These are phyloP conservation scores for Echria macrotheca DNA, from an alignment of 495 filamentous ascomycete genomes.

Conservation along the genomic window DNA sequence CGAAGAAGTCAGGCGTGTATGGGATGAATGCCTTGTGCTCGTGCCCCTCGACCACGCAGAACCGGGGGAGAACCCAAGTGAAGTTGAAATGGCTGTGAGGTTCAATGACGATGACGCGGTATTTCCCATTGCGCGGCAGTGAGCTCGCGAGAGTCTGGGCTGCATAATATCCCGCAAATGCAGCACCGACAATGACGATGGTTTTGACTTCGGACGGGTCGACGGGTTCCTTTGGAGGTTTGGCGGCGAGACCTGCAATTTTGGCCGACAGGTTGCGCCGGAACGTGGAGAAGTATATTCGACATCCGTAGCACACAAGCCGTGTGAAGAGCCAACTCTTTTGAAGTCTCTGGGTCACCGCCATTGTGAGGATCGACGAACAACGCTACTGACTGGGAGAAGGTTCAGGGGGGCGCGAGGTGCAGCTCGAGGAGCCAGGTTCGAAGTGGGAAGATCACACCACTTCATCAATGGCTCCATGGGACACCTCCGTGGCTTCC, in stretches of 20 bases:
- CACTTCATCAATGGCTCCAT: no score
- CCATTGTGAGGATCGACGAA: no score
- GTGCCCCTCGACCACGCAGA: constrained; percentile 37
- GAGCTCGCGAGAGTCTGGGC: constrained; percentile 40
- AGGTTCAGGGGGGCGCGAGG: no score
- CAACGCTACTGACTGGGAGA: no score
- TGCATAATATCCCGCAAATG: constrained; percentile 47
- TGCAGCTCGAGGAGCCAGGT: no score
- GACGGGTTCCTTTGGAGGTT: neutral
- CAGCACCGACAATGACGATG: constrained; percentile 52
- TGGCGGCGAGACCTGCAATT: neutral
- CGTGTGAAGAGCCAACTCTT: constrained; percentile 16
- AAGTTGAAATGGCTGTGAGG: constrained; percentile 56
- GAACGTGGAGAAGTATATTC: constrained; percentile 8
- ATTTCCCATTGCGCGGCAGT: constrained; percentile 40
- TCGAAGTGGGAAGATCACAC: no score
- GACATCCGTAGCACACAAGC: constrained; percentile 13
- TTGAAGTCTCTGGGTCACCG: constrained; percentile 6
- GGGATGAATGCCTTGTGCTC: constrained; percentile 49
- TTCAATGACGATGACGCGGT: constrained; percentile 51
- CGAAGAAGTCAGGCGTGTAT: constrained; percentile 31
- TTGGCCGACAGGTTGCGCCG: constrained; percentile 5
- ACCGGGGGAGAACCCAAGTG: constrained; percentile 49
- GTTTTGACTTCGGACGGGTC: constrained; percentile 23
- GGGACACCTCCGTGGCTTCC: no score